phyloP scores from a whole-genome alignment of 768 basidiomycete genomes.

The Symmetrospora coprosmae region DNA sequence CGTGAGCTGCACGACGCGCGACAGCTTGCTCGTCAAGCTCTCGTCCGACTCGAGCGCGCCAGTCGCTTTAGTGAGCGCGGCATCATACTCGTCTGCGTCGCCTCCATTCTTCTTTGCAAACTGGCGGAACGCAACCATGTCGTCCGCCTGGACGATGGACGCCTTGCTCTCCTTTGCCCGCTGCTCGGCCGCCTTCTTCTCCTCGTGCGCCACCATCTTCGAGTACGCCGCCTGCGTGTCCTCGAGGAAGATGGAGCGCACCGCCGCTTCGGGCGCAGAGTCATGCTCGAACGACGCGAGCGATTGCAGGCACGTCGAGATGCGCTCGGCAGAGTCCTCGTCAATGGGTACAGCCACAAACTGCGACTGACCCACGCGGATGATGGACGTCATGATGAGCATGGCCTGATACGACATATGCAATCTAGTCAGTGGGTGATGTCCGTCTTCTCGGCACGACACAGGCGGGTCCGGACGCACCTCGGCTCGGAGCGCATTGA shows the following conservation, averaged over 20 bases:
- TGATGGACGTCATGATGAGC: slow-evolving; percentile 93
- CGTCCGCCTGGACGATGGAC: slow-evolving; percentile 75
- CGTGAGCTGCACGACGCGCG: slow-evolving; percentile 84
- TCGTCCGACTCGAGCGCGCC: slow-evolving; percentile 68
- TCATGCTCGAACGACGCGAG: slow-evolving; percentile 52
- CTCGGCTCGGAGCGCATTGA: slow-evolving; percentile 76
- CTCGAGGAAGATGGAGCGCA: slow-evolving; percentile 41
- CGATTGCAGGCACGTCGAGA: slow-evolving; percentile 89
- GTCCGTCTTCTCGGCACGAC: no score
- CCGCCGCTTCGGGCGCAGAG: slow-evolving; percentile 45
- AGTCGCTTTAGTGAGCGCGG: slow-evolving; percentile 77
- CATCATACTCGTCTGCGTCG: slow-evolving; percentile 61
- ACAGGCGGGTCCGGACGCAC: no score
- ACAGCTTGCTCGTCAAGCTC: slow-evolving; percentile 87
- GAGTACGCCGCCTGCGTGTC: slow-evolving; percentile 85
- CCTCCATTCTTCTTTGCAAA: slow-evolving; percentile 87
- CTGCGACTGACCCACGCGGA: slow-evolving; percentile 93
- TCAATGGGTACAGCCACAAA: slow-evolving; percentile 90
- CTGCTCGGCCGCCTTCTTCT: slow-evolving; percentile 87
- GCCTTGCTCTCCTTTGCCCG: slow-evolving; percentile 63
- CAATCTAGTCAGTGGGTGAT: background rate
- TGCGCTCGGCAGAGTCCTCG: slow-evolving; percentile 91
- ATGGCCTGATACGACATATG: slow-evolving; percentile 52
- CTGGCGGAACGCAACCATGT: slow-evolving; percentile 78
- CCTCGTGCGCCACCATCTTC: slow-evolving; percentile 89